Percentiles rank a stretch among this genome's conserved stretches.
Evolutionary conservation across 2,329 filamentous ascomycete genomes (phyloP).

Genomic region (Alternaria infectoria): DNA sequence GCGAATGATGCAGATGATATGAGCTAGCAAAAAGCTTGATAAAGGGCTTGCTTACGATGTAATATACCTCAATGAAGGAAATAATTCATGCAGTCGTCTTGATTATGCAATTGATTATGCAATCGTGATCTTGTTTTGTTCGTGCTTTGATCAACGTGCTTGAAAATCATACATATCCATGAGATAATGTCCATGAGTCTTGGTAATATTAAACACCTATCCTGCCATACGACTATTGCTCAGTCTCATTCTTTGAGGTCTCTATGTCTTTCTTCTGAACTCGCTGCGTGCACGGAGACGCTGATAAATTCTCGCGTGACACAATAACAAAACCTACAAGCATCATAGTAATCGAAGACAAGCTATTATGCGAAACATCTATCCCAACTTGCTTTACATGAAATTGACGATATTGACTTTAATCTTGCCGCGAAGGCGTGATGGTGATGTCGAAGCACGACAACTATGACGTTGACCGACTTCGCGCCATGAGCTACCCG

Average conservation of each 20-base stretch:
- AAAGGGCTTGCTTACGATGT: conserved; percentile 32
- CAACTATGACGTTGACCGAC: not conserved
- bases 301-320: not conserved
- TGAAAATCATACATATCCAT: not conserved
- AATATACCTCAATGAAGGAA: conserved; percentile 31
- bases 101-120: not conserved
- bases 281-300: not conserved
- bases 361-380: not conserved
- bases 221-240: not conserved
- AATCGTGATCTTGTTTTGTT: not conserved
- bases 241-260: not conserved
- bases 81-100: conserved; percentile 9
- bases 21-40: conserved; percentile 27
- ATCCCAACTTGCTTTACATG: not conserved
- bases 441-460: not conserved
- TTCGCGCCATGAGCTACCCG: not conserved
- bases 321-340: not conserved
- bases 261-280: not conserved
- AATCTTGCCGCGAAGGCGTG: not conserved
- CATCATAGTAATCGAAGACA: not conserved
- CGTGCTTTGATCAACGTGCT: accelerated
- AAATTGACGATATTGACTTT: not conserved
- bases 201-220: not conserved
- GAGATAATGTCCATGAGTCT: not conserved
- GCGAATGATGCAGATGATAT: conserved; percentile 29